Evolutionary conservation across 23 red algal genomes (phyloP).

Genomic region (Pyropia yezoensis): DNA sequence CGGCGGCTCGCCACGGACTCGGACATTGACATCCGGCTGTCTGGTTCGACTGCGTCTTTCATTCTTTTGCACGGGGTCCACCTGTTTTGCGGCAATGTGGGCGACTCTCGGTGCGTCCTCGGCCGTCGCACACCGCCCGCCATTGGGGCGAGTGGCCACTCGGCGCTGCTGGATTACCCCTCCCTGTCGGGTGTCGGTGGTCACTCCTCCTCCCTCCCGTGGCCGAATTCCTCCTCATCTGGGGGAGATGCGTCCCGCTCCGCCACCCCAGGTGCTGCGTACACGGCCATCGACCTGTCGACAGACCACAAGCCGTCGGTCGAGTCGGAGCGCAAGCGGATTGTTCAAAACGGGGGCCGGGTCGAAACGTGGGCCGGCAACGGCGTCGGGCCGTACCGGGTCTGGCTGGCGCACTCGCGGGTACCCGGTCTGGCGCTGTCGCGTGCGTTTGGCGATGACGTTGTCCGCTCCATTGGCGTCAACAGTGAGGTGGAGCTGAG

Average conservation of each 20-base stretch:
- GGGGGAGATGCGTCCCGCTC: too few species aligned
- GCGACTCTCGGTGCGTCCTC: constrained; percentile 73
- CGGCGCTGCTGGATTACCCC: too few species aligned
- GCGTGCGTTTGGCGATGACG: constrained; percentile 76
- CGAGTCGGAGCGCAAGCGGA: constrained; percentile 58
- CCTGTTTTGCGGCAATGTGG: constrained; percentile 83
- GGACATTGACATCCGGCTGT: constrained; percentile 47
- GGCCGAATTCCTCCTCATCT: too few species aligned
- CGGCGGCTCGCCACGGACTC: constrained; percentile 11
- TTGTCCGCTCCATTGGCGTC: constrained; percentile 72
- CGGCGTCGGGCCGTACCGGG: constrained; percentile 55
- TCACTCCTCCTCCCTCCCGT: too few species aligned
- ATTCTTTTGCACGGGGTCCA: constrained; percentile 32
- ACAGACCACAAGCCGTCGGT: constrained; percentile 55
- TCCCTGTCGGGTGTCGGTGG: too few species aligned
- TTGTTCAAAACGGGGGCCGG: constrained; percentile 44
- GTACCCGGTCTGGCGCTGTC: constrained; percentile 85
- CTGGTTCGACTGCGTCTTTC: constrained; percentile 63
- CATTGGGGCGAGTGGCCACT: too few species aligned
- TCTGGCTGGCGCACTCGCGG: constrained; percentile 75
- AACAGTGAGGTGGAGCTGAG: constrained; percentile 57
- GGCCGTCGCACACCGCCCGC: constrained; percentile 15
- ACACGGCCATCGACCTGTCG: constrained; percentile 41
- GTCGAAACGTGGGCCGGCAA: constrained; percentile 68
- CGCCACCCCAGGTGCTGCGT: neutral